A percentile compares a stretch with the other conserved stretches of the same genome.
Evolutionary conservation across 805 yeast species (phyloP).

Genomic region (Candida parachauliodes): DNA sequence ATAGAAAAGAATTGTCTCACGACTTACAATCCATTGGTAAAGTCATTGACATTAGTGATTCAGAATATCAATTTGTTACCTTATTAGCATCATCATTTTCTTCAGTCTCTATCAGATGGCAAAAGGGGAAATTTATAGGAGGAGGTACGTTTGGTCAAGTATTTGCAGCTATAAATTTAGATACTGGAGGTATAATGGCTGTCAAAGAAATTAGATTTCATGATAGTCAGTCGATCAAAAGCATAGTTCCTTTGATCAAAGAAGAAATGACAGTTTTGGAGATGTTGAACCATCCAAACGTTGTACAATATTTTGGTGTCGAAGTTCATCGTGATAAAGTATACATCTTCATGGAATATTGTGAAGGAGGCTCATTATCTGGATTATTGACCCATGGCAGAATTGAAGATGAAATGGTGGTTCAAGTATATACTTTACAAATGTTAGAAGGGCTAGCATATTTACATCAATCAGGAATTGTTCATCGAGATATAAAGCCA

Average conservation of each 20-base stretch:
- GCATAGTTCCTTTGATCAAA: conserved; percentile 81
- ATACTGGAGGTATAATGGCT: conserved; percentile 94
- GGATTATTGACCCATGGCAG: conserved; percentile 84
- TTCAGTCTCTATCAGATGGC: conserved; percentile 93
- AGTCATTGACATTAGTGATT: conserved; percentile 82
- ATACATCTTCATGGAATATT: conserved; percentile 94
- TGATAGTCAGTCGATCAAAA: conserved; percentile 78
- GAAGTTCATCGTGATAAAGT: conserved; percentile 96
- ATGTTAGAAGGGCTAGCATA: conserved; percentile 94
- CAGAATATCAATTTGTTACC: conserved; percentile 82
- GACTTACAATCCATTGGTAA: conserved; percentile 63
- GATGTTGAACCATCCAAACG: conserved; percentile 92
- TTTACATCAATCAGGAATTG: conserved; percentile 89
- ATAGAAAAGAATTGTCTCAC: conserved; percentile 42
- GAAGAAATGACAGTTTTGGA: conserved; percentile 97
- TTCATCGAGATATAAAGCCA: conserved; percentile 96
- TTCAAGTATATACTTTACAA: conserved; percentile 85
- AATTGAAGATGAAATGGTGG: conserved; percentile 90
- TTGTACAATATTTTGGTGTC: conserved; percentile 94
- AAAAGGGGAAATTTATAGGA: conserved; percentile 89
- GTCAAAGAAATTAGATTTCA: conserved; percentile 93
- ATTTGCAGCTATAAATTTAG: conserved; percentile 85
- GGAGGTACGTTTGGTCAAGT: conserved; percentile 96
- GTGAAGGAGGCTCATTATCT: conserved; percentile 93
- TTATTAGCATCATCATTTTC: conserved; percentile 86